These are phyloP conservation scores for Aspergillus incahuasiensis DNA, from an alignment of 495 filamentous ascomycete genomes.

Conservation along the genomic window DNA sequence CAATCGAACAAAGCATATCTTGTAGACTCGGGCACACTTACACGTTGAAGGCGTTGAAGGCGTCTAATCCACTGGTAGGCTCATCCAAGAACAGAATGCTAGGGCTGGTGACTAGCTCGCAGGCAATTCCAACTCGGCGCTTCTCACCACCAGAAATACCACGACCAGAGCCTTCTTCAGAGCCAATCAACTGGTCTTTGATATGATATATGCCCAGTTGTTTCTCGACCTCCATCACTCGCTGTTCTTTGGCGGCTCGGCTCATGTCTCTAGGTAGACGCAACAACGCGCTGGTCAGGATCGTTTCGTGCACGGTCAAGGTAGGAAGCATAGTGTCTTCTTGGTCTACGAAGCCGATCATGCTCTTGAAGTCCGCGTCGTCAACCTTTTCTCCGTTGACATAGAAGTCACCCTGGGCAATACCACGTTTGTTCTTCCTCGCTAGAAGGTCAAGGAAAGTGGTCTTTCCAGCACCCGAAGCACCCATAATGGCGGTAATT, in stretches of 20 bases:
- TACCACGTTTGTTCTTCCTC: slow-evolving; percentile 92
- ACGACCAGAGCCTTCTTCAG: slow-evolving; percentile 89
- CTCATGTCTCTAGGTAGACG: slow-evolving; percentile 90
- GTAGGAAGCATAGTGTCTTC: slow-evolving; percentile 98
- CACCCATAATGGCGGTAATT: slow-evolving; percentile 96
- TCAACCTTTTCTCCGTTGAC: slow-evolving; percentile 88
- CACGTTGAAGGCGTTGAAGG: slow-evolving; percentile 8
- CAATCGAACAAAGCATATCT: slow-evolving; percentile 1
- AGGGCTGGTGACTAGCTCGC: slow-evolving; percentile 94
- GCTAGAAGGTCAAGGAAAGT: slow-evolving; percentile 96
- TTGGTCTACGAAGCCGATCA: slow-evolving; percentile 96
- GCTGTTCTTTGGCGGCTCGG: slow-evolving; percentile 75
- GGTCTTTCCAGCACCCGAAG: slow-evolving; percentile 95
- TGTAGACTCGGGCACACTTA: neutral
- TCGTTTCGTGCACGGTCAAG: slow-evolving; percentile 96
- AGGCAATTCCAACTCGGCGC: slow-evolving; percentile 91
- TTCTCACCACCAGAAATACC: slow-evolving; percentile 98
- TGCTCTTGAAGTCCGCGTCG: slow-evolving; percentile 81
- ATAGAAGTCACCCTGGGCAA: slow-evolving; percentile 76
- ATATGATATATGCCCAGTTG: slow-evolving; percentile 93
- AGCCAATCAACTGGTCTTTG: slow-evolving; percentile 91
- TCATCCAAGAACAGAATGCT: slow-evolving; percentile 97
- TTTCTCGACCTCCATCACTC: slow-evolving; percentile 87
- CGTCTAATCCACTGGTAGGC: slow-evolving; percentile 78
- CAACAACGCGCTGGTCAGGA: slow-evolving; percentile 87